phyloP scores from a whole-genome alignment of 1,284 basidiomycete species.

The Microbotryum violaceum region DNA sequence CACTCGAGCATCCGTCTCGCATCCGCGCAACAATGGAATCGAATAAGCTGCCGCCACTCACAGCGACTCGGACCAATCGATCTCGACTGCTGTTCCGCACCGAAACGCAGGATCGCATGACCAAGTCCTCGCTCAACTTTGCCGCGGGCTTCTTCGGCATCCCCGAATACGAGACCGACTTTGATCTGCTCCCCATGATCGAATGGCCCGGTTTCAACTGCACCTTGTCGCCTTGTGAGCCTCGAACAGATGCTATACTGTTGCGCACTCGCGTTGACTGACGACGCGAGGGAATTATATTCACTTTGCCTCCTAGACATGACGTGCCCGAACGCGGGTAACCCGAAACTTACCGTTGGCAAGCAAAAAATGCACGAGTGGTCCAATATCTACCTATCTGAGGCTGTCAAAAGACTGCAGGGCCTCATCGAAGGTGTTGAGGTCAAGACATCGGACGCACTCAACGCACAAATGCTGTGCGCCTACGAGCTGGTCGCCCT shows the following conservation, averaged over 20 bases:
- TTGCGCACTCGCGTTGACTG: background rate
- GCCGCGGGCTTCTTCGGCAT: conserved; percentile 39
- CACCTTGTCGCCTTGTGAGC: conserved; percentile 42
- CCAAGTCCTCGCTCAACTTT: conserved; percentile 45
- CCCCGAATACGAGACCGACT: conserved; percentile 43
- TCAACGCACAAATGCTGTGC: conserved; percentile 45
- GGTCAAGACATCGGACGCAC: conserved; percentile 60
- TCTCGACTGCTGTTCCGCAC: conserved; percentile 44
- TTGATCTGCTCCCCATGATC: conserved; percentile 34
- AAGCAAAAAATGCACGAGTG: conserved; percentile 12
- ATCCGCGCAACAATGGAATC: conserved; percentile 40
- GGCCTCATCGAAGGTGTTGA: conserved; percentile 54
- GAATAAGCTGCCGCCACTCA: conserved; percentile 2
- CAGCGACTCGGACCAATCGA: background rate
- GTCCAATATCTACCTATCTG: conserved; percentile 54
- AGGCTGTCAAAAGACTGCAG: conserved; percentile 58
- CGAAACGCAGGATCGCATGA: conserved; percentile 46
- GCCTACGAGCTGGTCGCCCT: conserved; percentile 54
- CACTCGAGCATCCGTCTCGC: background rate
- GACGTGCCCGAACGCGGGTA: conserved; percentile 26
- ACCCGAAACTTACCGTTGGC: conserved; percentile 5
- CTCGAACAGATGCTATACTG: conserved; percentile 12
- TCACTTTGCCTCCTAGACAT: background rate
- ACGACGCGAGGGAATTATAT: too few relatives aligned
- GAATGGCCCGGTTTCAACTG: conserved; percentile 41